Base-by-base conservation (phyloP, 2,329 filamentous ascomycete genomes). In the Ciborinia camelliae region DNA sequence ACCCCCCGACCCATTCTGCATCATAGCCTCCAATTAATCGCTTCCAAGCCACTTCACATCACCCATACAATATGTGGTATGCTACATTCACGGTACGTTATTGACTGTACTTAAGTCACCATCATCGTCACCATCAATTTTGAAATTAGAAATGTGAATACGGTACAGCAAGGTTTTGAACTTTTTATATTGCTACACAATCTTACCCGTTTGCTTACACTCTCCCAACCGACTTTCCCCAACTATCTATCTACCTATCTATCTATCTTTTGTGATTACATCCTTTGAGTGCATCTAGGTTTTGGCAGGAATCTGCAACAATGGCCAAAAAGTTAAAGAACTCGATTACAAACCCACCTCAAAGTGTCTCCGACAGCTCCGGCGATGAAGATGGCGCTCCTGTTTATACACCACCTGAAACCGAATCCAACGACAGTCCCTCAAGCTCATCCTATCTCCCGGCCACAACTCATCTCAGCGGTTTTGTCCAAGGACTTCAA, bases 361-460 rank as follows among this genome's bases (percentile, higher is more conserved):
- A 7, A 53, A 51, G 32, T 30, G 23, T 37, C 28, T 51, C 45
- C 18, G 45, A 61, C 20, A 20, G 26, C 26, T 61, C 58, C 14
- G 15, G 7, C 45, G 30, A 58, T 23, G 45, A 52, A 8, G 45
- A 61, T 61, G 58, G 58, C 39, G 58, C 47, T 37, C 45, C n/a
- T 14, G 20, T 61, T 52, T 61, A 61, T 30, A 61, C 58, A 20
- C 58, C 58, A 37, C 57, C 35, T 18, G 57, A 60, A 60, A 51
- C 43, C 14, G 57, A 51, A 26, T 45, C 18, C 28, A 45, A 15
- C 39, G 39, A 45, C 30, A 14, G 41, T 35, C 41, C n/a, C n/a
- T 58, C 55, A 18, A 35, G 28, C 41, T 47, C 55, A 35, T 18
- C 28, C 43, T n/a, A 47, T 26, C 14, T 20, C n/a, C n/a, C n/a